phyloP scores from a whole-genome alignment of 164 flowering plant species.

The Vitis cinerea region DNA sequence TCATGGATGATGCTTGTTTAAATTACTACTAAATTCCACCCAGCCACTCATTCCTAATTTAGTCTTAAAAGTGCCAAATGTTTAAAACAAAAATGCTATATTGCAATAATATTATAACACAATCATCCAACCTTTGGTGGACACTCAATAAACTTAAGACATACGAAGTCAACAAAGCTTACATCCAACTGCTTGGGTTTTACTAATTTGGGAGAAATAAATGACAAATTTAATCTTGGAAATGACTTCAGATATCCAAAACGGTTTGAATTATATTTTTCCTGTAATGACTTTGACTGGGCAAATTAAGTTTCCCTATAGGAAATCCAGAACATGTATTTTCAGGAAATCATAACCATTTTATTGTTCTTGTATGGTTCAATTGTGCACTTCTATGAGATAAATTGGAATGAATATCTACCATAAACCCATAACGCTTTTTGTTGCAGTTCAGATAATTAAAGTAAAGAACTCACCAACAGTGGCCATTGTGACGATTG shows the following conservation, averaged over 20 bases:
- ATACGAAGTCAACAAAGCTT: too few relatives aligned
- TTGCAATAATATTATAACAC: too few relatives aligned
- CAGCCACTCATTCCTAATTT: too few relatives aligned
- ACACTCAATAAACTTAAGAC: too few relatives aligned
- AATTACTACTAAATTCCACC: too few relatives aligned
- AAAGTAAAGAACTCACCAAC: constrained; percentile 44
- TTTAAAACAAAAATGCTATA: too few relatives aligned
- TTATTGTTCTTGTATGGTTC: not conserved
- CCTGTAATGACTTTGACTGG: not conserved
- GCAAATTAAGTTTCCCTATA: not conserved
- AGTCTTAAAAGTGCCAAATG: too few relatives aligned
- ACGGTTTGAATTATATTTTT: not conserved
- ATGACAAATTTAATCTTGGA: not conserved
- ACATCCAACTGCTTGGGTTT: too few relatives aligned
- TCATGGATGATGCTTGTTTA: too few relatives aligned
- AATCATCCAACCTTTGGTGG: too few relatives aligned
- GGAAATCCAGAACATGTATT: not conserved
- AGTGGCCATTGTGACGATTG: constrained; percentile 70
- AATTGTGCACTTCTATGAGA: not conserved
- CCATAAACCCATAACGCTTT: not conserved
- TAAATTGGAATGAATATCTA: not conserved
- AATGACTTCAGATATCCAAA: not conserved
- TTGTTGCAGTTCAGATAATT: not conserved
- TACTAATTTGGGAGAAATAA: not conserved
- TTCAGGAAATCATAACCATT: not conserved